Percentiles rank a stretch among this genome's conserved stretches.
phyloP scores from a whole-genome alignment of 805 yeast species.

The Cyberlindnera mycetangii region DNA sequence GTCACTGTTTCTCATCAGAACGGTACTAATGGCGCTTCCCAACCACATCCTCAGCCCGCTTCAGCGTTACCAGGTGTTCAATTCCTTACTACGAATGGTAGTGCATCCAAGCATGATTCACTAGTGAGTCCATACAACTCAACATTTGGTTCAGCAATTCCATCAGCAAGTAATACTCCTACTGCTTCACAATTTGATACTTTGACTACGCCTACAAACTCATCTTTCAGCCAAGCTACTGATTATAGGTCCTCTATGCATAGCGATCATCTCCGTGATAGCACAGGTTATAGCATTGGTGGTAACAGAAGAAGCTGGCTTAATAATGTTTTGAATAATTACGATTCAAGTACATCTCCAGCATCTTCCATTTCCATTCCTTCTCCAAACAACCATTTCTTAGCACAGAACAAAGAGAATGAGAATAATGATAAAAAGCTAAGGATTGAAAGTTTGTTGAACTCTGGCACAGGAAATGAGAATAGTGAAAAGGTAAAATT shows the following conservation, averaged over 20 bases:
- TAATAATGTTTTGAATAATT: slow-evolving; percentile 18
- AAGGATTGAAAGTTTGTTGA: slow-evolving; percentile 22
- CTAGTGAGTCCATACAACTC: slow-evolving; percentile 23
- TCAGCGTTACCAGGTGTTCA: slow-evolving; percentile 22
- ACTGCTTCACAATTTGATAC: slow-evolving; percentile 10
- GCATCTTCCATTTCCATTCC: slow-evolving; percentile 10
- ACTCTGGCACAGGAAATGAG: slow-evolving; percentile 6
- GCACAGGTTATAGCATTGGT: slow-evolving; percentile 4
- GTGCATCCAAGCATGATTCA: slow-evolving; percentile 7
- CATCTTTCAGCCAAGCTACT: slow-evolving; percentile 3
- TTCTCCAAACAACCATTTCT: slow-evolving; percentile 8
- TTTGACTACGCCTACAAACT: slow-evolving; percentile 14
- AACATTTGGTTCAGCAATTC: slow-evolving; percentile 10
- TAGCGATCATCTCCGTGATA: slow-evolving; percentile 5
- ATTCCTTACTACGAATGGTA: slow-evolving; percentile 7
- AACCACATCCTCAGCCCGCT: slow-evolving; percentile 7
- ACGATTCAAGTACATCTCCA: slow-evolving; percentile 10
- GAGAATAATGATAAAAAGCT: slow-evolving; percentile 16
- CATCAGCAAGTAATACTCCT: slow-evolving; percentile 18
- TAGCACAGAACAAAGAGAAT: slow-evolving; percentile 7
- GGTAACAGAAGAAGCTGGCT: slow-evolving; percentile 20
- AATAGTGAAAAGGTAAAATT: slow-evolving; percentile 10
- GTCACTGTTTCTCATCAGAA: slow-evolving; percentile 16
- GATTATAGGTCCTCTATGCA: slow-evolving; percentile 12
- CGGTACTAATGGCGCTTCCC: neutral